These are phyloP conservation scores for Stachybotrys chlorohalonatus DNA, from an alignment of 2,329 filamentous ascomycete genomes.

Conservation along the genomic window DNA sequence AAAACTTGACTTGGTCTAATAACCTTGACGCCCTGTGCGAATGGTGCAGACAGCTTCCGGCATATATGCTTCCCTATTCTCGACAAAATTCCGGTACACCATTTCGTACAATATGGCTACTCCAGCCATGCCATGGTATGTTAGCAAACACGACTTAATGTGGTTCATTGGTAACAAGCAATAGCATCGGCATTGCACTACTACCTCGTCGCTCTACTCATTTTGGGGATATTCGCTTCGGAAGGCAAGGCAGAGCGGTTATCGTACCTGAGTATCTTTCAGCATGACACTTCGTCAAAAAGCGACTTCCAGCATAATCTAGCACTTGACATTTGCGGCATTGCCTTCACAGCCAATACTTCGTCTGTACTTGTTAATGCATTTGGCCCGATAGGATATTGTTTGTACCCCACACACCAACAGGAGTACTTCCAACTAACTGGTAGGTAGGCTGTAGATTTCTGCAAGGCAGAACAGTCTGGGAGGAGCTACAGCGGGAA, in stretches of 20 bases:
- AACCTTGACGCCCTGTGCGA: too few relatives aligned
- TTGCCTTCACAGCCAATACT: constrained; percentile 33
- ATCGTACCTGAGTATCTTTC: too few relatives aligned
- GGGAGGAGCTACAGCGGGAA: constrained; percentile 21
- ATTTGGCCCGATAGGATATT: constrained; percentile 38
- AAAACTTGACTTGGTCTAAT: too few relatives aligned
- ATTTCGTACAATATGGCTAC: constrained; percentile 29
- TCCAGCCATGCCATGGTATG: constrained; percentile 33
- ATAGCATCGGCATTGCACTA: too few relatives aligned
- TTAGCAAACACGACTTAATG: too few relatives aligned
- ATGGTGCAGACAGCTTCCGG: too few relatives aligned
- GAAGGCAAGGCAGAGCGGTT: too few relatives aligned
- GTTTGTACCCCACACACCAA: constrained; percentile 16
- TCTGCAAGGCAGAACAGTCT: constrained; percentile 13
- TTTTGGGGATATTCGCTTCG: too few relatives aligned
- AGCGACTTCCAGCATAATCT: constrained; percentile 20
- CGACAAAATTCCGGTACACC: constrained; percentile 3
- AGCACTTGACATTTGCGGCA: constrained; percentile 30
- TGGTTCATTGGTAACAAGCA: too few relatives aligned
- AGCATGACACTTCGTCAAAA: neutral
- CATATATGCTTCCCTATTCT: too few relatives aligned
- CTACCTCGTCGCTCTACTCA: too few relatives aligned
- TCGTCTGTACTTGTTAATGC: constrained; percentile 35
- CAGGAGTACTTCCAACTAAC: too few relatives aligned
- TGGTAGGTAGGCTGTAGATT: constrained; percentile 17